phyloP scores from a whole-genome alignment of 257 asterid genomes.

The Orobanche coerulescens region DNA sequence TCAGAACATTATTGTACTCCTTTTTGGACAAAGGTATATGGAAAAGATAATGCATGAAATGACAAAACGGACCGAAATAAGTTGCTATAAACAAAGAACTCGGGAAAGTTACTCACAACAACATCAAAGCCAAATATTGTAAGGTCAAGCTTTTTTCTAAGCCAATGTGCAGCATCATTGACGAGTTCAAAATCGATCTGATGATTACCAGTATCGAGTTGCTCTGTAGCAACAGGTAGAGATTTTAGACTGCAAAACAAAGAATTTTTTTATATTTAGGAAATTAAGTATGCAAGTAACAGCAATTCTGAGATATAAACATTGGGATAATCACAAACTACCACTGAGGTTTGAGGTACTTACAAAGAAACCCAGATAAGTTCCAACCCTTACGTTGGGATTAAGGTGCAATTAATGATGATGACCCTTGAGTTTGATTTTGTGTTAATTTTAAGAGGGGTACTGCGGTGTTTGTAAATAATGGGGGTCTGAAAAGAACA shows the following conservation, averaged over 20 bases:
- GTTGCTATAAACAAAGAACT: conserved; percentile 2
- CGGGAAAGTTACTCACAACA: conserved; percentile 48
- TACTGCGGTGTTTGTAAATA: no score
- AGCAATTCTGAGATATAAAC: no score
- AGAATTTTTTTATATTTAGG: conserved; percentile 5
- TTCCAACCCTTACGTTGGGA: no score
- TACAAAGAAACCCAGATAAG: no score
- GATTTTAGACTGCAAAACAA: conserved; percentile 70
- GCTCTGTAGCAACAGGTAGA: conserved; percentile 60
- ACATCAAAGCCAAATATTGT: conserved; percentile 92
- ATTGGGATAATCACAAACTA: no score
- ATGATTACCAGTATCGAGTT: conserved; percentile 29
- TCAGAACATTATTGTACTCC: not conserved
- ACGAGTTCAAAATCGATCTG: conserved; percentile 73
- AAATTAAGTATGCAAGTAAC: conserved; percentile 7
- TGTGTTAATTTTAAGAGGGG: no score
- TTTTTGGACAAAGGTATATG: not conserved
- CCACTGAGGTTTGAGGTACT: no score
- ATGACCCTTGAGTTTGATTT: no score
- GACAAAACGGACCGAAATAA: not conserved
- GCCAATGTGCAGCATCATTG: conserved; percentile 67
- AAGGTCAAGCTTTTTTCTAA: conserved; percentile 62
- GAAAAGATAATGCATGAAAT: conserved; percentile 2
- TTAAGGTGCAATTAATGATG: no score
- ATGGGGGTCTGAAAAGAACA: no score